Percentiles rank a stretch among this genome's conserved stretches.
Evolutionary conservation across 257 asterid genomes (phyloP).

Genomic region (Handroanthus guayacan): DNA sequence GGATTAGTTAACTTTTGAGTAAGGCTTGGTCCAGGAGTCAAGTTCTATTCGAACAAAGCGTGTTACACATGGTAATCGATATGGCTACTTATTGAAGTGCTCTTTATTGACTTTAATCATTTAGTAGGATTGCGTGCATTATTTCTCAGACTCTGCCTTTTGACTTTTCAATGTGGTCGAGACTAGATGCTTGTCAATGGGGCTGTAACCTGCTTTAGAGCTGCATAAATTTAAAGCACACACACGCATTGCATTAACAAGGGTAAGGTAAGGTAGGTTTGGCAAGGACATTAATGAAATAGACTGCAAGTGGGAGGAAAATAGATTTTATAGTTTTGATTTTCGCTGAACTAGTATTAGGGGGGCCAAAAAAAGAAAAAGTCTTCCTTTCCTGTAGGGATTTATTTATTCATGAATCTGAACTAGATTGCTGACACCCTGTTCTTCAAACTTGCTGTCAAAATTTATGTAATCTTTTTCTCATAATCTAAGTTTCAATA

Average conservation of each 20-base stretch:
- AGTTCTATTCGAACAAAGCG: not conserved
- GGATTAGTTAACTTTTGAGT: not conserved
- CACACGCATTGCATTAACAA: not conserved
- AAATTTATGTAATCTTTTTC: constrained; percentile 1
- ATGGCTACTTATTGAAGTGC: not conserved
- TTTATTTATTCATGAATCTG: too few relatives aligned
- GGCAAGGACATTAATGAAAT: not conserved
- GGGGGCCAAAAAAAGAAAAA: too few relatives aligned
- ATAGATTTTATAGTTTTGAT: too few relatives aligned
- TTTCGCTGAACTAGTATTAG: too few relatives aligned
- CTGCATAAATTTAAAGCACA: constrained; percentile 7
- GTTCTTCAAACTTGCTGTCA: constrained; percentile 6
- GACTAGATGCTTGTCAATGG: not conserved
- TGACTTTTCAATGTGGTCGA: not conserved
- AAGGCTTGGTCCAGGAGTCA: not conserved
- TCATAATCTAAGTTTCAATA: constrained; percentile 15
- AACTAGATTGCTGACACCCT: not conserved
- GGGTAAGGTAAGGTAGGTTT: constrained; percentile 7
- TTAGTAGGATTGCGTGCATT: not conserved
- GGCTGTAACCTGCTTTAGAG: not conserved
- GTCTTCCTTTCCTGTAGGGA: too few relatives aligned
- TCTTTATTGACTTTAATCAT: constrained; percentile 18
- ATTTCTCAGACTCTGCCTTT: not conserved
- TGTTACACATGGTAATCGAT: not conserved
- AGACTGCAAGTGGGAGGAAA: not conserved